Evolutionary conservation across 1,284 basidiomycete species (phyloP), one percentile per base, ranked within the genome.

Genomic region (Pisolithus thermaeus): DNA sequence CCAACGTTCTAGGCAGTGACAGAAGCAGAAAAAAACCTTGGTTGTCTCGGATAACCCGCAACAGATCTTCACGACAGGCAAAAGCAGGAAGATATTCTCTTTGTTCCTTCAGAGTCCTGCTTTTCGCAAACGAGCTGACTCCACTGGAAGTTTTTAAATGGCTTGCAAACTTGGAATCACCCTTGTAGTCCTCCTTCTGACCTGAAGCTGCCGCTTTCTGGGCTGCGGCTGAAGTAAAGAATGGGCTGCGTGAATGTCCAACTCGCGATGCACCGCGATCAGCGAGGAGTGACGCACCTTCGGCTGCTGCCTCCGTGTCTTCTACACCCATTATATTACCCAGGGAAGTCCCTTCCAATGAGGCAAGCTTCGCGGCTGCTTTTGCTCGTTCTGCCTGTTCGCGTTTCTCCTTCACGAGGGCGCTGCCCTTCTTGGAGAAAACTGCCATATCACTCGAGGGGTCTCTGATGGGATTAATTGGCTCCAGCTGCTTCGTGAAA

Each of bases 281-380:
- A 47, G 50, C 28, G 38, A 52, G 49, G 59, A 59, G 59, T 51
- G 52, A 77, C 86, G 69, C 71, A 89, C 85, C 86, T 71, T 90
- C 87, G 22, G 87, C 87, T 60, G 87, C 88, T 4, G 85, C 91
- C 50, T 96, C 93, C 61, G 97, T 92, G 56, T 97, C 93, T 68
- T 91, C 92, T 28, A 99, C 92, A 22, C 97, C 97, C 82, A 97
- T 92, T 56, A 99, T 88, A 68, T 99, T 99, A 14, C 97, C 97
- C 7, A 99, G 76, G 0, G 87, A 79, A 0, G 96, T 98, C 5
- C 97, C 97, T 25, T 92, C 92, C 12, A 99, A 75, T 0, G 88
- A 84, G 7, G 96, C 94, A 3, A 97, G 80, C 68, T 97, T 98
- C 6, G 95, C 94, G 0, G 97, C 95, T 2, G 93, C 93, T 69